phyloP scores from a whole-genome alignment of 768 basidiomycete species.

The Russula earlei region DNA sequence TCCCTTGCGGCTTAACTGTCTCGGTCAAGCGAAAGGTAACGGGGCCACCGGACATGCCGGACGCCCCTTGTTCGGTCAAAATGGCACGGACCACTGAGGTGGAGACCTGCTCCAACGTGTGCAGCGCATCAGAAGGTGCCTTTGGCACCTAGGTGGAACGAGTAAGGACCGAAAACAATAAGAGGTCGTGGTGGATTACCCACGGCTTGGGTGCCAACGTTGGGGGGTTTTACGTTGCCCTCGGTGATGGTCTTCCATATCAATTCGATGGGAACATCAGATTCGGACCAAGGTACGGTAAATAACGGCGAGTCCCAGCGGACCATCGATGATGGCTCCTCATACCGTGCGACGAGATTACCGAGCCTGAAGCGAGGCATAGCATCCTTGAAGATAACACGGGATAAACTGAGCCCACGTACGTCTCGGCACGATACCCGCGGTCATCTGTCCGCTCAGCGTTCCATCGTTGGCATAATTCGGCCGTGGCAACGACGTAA shows the following conservation, averaged over 20 bases:
- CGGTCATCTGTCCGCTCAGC: slow-evolving; percentile 35
- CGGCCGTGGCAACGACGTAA: slow-evolving; percentile 64
- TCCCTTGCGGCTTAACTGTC: slow-evolving; percentile 37
- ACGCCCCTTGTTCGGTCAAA: slow-evolving; percentile 50
- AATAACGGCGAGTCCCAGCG: slow-evolving; percentile 97
- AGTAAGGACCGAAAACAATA: neutral
- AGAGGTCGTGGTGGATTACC: slow-evolving; percentile 23
- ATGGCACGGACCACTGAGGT: slow-evolving; percentile 62
- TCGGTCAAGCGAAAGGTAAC: slow-evolving; percentile 39
- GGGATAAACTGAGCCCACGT: slow-evolving; percentile 4
- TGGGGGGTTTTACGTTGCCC: slow-evolving; percentile 78
- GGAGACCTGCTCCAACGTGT: slow-evolving; percentile 73
- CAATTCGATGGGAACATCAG: slow-evolving; percentile 49
- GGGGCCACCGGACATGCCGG: slow-evolving; percentile 43
- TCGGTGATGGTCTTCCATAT: slow-evolving; percentile 79
- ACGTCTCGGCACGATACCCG: slow-evolving; percentile 69
- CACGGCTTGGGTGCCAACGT: slow-evolving; percentile 70
- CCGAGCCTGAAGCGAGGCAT: slow-evolving; percentile 48
- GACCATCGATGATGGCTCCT: slow-evolving; percentile 98
- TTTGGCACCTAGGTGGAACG: slow-evolving; percentile 49
- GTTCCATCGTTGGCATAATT: slow-evolving; percentile 76
- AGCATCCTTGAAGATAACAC: slow-evolving; percentile 6
- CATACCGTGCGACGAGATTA: slow-evolving; percentile 79
- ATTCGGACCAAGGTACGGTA: slow-evolving; percentile 69
- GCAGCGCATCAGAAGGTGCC: slow-evolving; percentile 83